Conservation (phyloP, 75 land plant species). For the Pinus taeda region DNA sequence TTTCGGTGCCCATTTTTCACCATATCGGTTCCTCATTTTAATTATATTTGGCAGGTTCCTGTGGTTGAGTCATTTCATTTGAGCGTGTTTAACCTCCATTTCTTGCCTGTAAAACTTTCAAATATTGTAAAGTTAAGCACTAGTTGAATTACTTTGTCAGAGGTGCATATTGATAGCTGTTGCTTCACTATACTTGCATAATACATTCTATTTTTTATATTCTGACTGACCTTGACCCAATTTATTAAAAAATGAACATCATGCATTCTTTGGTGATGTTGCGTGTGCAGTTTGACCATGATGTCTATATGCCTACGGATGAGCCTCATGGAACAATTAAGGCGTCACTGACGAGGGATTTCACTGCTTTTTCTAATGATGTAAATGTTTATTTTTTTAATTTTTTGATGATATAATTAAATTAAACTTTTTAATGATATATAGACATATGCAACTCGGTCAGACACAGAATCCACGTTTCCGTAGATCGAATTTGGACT, state of each 20-base stretch:
- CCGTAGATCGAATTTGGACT: too few species aligned
- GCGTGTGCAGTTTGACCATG: constrained; percentile 82
- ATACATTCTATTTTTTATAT: not conserved
- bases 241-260: not conserved
- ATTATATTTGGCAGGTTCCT: constrained; percentile 46
- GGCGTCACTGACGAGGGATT: constrained; percentile 57
- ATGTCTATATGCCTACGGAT: constrained; percentile 87
- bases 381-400: too few species aligned
- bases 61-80: constrained; percentile 67
- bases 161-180: not conserved
- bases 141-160: not conserved
- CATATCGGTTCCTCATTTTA: not conserved
- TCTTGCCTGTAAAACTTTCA: constrained; percentile 77
- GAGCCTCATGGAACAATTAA: constrained; percentile 95
- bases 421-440: too few species aligned
- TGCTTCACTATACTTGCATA: not conserved
- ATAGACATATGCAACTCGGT: too few species aligned
- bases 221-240: not conserved
- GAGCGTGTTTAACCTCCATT: constrained; percentile 96
- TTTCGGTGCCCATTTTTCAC: not conserved
- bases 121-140: constrained; percentile 60
- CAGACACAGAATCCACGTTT: too few species aligned
- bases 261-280: not conserved
- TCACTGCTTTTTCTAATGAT: constrained; percentile 37
- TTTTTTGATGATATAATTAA: too few species aligned